phyloP scores from a whole-genome alignment of 2,329 filamentous ascomycete genomes.

The Venturiaceae sp. region DNA sequence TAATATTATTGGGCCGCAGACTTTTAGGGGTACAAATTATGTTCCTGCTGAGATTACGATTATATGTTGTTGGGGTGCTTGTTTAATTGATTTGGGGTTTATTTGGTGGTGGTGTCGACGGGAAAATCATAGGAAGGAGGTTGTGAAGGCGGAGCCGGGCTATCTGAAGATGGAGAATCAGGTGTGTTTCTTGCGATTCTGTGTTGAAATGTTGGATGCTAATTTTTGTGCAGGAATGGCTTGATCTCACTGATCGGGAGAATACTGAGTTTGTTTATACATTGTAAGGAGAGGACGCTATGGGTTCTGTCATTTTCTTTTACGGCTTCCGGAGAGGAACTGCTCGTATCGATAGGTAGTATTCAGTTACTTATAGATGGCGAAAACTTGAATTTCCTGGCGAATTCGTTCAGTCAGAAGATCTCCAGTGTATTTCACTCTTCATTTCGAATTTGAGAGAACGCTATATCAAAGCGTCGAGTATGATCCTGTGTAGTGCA shows the following conservation, averaged over 20 bases:
- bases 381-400: too few relatives aligned
- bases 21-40: constrained; percentile 46
- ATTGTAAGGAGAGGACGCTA: background rate
- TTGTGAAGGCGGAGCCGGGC: constrained; percentile 38
- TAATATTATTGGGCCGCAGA: constrained; percentile 44
- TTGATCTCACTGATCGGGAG: constrained; percentile 57
- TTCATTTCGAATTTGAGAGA: too few relatives aligned
- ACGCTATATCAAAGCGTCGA: too few relatives aligned
- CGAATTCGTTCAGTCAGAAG: too few relatives aligned
- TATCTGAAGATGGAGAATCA: constrained; percentile 57
- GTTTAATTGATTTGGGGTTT: constrained; percentile 46
- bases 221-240: constrained; percentile 24
- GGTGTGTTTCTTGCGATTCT: constrained; percentile 34
- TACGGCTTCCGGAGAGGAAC: too few relatives aligned
- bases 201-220: background rate
- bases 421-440: too few relatives aligned
- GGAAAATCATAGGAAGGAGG: constrained; percentile 51
- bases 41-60: constrained; percentile 55
- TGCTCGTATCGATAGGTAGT: too few relatives aligned
- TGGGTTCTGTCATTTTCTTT: too few relatives aligned
- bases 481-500: too few relatives aligned
- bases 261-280: background rate
- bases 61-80: constrained; percentile 47
- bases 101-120: constrained; percentile 52
- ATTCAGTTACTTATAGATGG: too few relatives aligned